Conservation (phyloP, 2,329 filamentous ascomycete genomes). For the Thermothelomyces thermophilus region DNA sequence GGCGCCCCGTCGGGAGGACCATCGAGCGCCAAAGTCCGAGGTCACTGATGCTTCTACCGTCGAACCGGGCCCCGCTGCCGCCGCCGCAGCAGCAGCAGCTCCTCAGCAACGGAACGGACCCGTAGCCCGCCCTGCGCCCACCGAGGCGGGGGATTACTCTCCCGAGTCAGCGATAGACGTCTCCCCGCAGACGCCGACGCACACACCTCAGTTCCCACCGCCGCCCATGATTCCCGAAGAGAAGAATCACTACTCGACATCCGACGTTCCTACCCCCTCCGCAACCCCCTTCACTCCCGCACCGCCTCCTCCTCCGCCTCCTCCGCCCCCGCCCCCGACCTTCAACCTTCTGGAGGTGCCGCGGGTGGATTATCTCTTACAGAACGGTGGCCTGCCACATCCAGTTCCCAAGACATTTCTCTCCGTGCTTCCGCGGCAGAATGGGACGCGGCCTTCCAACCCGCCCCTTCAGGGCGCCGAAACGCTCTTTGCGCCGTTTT, state of each 20-base stretch:
- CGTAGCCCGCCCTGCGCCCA: constrained; percentile 27
- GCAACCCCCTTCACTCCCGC: constrained; percentile 37
- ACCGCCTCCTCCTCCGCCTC: constrained; percentile 35
- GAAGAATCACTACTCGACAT: constrained; percentile 34
- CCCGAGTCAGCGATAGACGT: constrained; percentile 45
- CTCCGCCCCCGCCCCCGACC: constrained; percentile 66
- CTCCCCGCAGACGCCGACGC: constrained; percentile 56
- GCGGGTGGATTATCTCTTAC: constrained; percentile 84
- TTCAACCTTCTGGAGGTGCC: constrained; percentile 65
- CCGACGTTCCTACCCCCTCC: constrained; percentile 35
- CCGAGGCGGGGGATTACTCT: constrained; percentile 44
- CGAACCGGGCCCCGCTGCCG: constrained; percentile 17
- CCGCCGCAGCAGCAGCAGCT: too few relatives aligned
- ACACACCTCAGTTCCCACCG: constrained; percentile 45
- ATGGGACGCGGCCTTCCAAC: constrained; percentile 53
- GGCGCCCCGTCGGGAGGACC: constrained; percentile 6
- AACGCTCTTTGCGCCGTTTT: constrained; percentile 74
- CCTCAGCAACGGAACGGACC: constrained; percentile 16
- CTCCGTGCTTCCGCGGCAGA: constrained; percentile 52
- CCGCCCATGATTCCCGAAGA: constrained; percentile 36
- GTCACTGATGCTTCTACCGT: constrained; percentile 22
- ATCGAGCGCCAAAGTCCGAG: constrained; percentile 15
- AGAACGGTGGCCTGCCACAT: constrained; percentile 73
- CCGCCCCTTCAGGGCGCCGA: constrained; percentile 61
- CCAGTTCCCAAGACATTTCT: constrained; percentile 69